Base-by-base conservation (phyloP, 805 yeast species). In the Isabelozyma pseudorhagii region DNA sequence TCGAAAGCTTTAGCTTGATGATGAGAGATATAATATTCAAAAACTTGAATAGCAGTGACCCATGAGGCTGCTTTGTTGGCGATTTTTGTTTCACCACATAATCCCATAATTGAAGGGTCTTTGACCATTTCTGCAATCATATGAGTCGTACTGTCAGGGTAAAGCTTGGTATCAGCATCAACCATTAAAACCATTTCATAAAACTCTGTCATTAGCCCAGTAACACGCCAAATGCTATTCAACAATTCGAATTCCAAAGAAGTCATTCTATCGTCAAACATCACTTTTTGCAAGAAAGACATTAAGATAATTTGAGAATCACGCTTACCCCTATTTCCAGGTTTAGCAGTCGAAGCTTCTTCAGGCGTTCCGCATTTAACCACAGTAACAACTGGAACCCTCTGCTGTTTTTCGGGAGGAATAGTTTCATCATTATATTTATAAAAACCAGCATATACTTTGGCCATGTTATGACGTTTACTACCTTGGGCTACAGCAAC, bases 391-490 rank as follows among this genome's bases (percentile, higher is more conserved):
- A 91, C 75, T 1, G 97, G 97, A 21, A 88, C 88, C 54, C 90
- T 79, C 64, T 88, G 92, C 69, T 93, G 98, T 58, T 87, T 87
- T 53, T 87, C 92, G 1, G 72, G 70, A 2, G 93, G 89, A 42
- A 91, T 83, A 1, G 93, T 87, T 3, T 69, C 61, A 55, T 87
- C 87, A 59, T 89, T 84, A 63, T 92, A 94, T 57, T 85, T 85
- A 72, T 94, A 94, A 65, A 89, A 94, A 0, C 99, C 99, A 10
- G 97, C 85, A 62, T 90, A 93, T 2, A 93, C 91, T 68, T 92
- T 93, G 28, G 99, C 97, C 97, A 92, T 91, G 66, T 94, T 94
- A 64, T 94, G 99, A 65, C 99, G 85, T 71, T 90, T 94, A 4
- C 88, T 60, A 58, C 99, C 99, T 58, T 87, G 87, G 3, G 97